Base-by-base conservation (phyloP, 805 yeast species). In the Blastobotrys mokoenaii region DNA sequence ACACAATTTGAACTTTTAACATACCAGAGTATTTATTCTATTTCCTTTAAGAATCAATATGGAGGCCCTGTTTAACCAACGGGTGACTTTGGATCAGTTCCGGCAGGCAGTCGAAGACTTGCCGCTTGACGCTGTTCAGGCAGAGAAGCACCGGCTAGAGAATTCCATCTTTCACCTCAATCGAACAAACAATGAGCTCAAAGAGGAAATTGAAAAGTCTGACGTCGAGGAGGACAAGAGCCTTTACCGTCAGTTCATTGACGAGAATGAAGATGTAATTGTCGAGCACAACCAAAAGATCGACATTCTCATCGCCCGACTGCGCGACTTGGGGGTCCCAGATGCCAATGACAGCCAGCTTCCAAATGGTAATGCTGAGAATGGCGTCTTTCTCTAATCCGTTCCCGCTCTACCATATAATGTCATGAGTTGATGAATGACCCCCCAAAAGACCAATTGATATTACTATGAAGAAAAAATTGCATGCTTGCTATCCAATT, bases 161-260 rank as follows among this genome's bases (percentile, higher is more conserved):
- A 61, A 57, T 48, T 54, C 61, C 30, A 56, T 58, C 14, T 41
- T 25, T 38, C 65, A 62, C 44, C 47, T 61, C 17, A 39, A 42
- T 38, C 44, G 60, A 36, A 59, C 66, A 22, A 62, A 62, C 46
- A 41, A 40, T 3, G 62, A 57, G 39, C 46, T 61, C 12, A 41
- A 43, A 31, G 51, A 48, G 25, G 53, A 40, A 43, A 40, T 46
- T 7, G 44, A 41, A 27, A 57, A 55, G 25, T 49, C 36, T 27
- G 50, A 15, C 8, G 50, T 45, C 34, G 46, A 40, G 5, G 46
- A 40, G 1, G 52, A 51, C 9, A 14, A 41, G 25, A 16, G 31
- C 16, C 12, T 18, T 7, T 49, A 46, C 32, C 5, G 20, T 17
- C 45, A 45, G 17, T 18, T 22, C n/a, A 35, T 36, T 9, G 16